Evolutionary conservation across 2,329 filamentous ascomycete species (phyloP), one percentile per base, ranked within the genome.

Genomic region (Botrytis fragariae): DNA sequence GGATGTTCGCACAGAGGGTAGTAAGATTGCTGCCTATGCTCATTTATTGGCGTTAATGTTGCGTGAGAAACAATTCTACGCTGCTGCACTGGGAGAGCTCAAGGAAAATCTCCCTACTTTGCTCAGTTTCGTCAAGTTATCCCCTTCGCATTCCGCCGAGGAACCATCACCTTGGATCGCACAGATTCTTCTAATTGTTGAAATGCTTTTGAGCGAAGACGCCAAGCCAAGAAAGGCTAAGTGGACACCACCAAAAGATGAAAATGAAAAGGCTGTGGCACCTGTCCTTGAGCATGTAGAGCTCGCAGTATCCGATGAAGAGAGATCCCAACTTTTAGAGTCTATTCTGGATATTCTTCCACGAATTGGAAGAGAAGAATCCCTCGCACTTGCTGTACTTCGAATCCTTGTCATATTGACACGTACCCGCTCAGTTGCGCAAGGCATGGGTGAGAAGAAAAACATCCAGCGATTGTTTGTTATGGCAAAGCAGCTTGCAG

Each of bases 121-220:
- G 75, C 86, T 97, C 42, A 87, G 86, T 3, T 98, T 98, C 81
- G 88, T 99, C 77, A 91, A 92, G 78, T 84, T 94, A 6, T 85
- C 89, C 8, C 84, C 89, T 0, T 88, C 90, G 39, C 88, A 91
- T 72, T 86, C 92, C 5, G 84, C 87, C 0, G 93, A 97, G 67
- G 92, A 96, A 74, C 85, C 94, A n/a, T 93, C 94, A 7, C 93
- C 94, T 1, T 99, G 95, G 94, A 92, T 98, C 76, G 93, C 94
- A 20, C 95, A 96, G 79, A 90, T 98, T 45, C 86, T 99, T 48
- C 87, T 98, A 25, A 92, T 99, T 68, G 87, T 98, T 67, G 96
- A 99, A 84, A 93, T 93, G 71, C 86, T 98, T 45, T 85, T 99
- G n/a, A 92, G 92, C 22, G 93, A 97, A 78, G 96, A 98, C 81